Evolutionary conservation across 1,284 basidiomycete genomes (phyloP), one percentile per base, ranked within the genome.

Genomic region (Xerocomus nothofagi): DNA sequence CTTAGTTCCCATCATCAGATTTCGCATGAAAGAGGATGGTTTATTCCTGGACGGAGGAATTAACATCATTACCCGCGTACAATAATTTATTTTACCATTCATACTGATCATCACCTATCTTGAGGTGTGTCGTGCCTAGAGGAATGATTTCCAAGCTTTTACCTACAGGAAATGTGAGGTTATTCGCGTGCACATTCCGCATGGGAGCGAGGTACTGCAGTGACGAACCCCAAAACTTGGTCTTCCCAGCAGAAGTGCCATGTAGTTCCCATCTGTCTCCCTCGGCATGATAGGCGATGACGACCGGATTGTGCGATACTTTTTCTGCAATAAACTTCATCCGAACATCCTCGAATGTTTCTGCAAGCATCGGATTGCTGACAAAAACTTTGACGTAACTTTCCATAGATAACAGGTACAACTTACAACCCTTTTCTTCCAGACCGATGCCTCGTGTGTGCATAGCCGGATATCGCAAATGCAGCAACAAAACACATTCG

Each of bases 321-420:
- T 95, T 95, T 71, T 95, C 92, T 43, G 88, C 84, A 44, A 95
- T 78, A 63, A 93, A 92, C 50, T 80, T 84, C 76, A 84, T 85
- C 39, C 91, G 80, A 27, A 75, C 61, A 55, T 91, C 87, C 67
- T 95, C 93, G 59, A 89, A 95, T 0, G 93, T 94, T 69, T 95
- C 93, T 11, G 84, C 88, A 42, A 93, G 78, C 80, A 94, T 84
- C 1, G 91, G 92, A 59, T 92, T 94, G 61, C 89, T 92, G 54
- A 29, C 54, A 47, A 47, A 45, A 47, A 40, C 18, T 29, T 47
- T 9, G 56, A 41, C 40, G 20, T 14, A 15, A 49, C 43, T 20
- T 51, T 20, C 27, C 36, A 21, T 37, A 31, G 31, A 47, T 18
- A 53, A 32, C 30, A 34, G 39, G 27, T 23, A 21, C 37, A 14